A percentile compares a stretch with the other conserved stretches of the same genome.
Conservation (phyloP, 768 basidiomycete species). For the Paxillus involutus region DNA sequence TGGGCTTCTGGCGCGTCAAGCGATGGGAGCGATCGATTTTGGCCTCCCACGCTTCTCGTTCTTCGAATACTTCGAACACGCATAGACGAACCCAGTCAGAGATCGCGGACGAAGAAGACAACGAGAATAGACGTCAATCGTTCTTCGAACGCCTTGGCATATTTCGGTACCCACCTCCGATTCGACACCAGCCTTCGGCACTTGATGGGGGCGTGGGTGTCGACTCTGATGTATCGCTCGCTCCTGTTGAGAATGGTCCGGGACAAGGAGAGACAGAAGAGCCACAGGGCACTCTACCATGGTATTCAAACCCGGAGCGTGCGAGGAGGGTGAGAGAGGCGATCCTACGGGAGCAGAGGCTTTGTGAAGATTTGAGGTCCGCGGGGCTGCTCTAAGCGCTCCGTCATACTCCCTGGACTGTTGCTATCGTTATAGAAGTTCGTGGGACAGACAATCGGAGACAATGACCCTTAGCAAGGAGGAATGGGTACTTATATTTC, state of each 20-base stretch:
- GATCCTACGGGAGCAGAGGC: constrained; percentile 51
- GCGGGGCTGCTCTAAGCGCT: constrained; percentile 59
- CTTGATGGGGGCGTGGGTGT: constrained; percentile 2
- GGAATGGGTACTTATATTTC: neutral
- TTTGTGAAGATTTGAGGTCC: constrained; percentile 59
- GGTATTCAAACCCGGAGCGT: constrained; percentile 44
- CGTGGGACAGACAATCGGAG: neutral
- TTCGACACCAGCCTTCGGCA: constrained; percentile 12
- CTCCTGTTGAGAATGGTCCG: constrained; percentile 27
- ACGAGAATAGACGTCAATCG: constrained; percentile 20
- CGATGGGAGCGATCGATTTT: constrained; percentile 83
- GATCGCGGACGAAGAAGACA: constrained; percentile 25
- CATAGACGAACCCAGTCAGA: constrained; percentile 26
- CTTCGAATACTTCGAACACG: constrained; percentile 37
- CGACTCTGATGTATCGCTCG: constrained; percentile 7
- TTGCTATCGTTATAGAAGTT: constrained; percentile 1
- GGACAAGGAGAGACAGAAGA: constrained; percentile 24
- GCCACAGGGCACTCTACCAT: constrained; percentile 30
- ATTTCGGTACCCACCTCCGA: constrained; percentile 7
- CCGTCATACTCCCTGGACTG: neutral
- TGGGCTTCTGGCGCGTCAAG: constrained; percentile 88
- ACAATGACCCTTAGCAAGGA: neutral
- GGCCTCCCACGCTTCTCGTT: constrained; percentile 37
- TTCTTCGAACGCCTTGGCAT: constrained; percentile 30
- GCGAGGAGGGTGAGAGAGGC: constrained; percentile 45